Evolutionary conservation across 257 asterid species (phyloP).

Genomic region (Hygrophila difformis): DNA sequence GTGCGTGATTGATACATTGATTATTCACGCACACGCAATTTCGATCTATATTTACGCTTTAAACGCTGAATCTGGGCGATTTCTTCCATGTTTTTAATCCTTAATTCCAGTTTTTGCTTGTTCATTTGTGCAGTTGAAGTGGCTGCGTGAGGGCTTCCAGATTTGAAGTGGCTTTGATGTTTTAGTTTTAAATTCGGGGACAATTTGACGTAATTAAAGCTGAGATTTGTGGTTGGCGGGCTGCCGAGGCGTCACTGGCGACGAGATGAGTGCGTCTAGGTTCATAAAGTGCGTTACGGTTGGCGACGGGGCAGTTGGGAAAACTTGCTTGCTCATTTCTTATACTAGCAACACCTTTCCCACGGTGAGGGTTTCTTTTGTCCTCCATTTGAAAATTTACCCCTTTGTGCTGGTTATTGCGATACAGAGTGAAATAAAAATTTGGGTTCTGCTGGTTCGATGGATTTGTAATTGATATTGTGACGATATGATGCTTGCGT

Average conservation of each 20-base stretch:
- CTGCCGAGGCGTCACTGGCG: constrained; percentile 24
- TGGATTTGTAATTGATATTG: background rate
- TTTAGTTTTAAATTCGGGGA: background rate
- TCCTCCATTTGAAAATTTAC: background rate
- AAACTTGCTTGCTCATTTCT: constrained; percentile 78
- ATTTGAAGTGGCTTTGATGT: constrained; percentile 7
- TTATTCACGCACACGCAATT: constrained; percentile 22
- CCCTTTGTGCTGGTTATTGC: background rate
- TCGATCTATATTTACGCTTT: constrained; percentile 5
- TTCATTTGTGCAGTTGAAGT: constrained; percentile 21
- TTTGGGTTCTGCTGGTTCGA: constrained; percentile 9
- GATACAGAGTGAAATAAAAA: background rate
- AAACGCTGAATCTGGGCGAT: constrained; percentile 14
- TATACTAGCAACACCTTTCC: constrained; percentile 83
- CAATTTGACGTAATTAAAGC: constrained; percentile 4
- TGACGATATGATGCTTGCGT: background rate
- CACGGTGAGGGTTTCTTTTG: constrained; percentile 26
- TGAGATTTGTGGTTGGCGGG: constrained; percentile 15
- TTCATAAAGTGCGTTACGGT: constrained; percentile 78
- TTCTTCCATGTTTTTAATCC: background rate
- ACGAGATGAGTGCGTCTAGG: constrained; percentile 68
- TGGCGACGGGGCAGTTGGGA: constrained; percentile 85
- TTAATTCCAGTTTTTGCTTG: background rate
- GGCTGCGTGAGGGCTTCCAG: constrained; percentile 16
- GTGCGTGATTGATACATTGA: constrained; percentile 17